A percentile compares a stretch with the other conserved stretches of the same genome.
Conservation (phyloP, 73 alveolate genomes). For the Paramecium pentaurelia region DNA sequence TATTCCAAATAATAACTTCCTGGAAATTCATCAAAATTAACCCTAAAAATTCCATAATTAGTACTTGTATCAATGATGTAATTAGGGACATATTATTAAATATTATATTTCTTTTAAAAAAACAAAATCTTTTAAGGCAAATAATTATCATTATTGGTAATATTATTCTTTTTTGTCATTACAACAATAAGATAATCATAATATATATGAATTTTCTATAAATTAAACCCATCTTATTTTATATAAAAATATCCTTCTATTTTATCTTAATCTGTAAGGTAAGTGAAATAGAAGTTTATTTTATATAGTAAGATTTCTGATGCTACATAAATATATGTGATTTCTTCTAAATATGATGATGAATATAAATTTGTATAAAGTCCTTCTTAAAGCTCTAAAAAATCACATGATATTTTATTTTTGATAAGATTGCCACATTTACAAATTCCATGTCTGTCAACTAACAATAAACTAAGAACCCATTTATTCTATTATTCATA, state of each 20-base stretch:
- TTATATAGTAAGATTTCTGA: neutral
- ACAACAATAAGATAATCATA: neutral
- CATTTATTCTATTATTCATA: neutral
- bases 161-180: neutral
- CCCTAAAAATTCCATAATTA: neutral
- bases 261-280: neutral
- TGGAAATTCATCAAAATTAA: neutral
- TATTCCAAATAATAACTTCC: neutral
- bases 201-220: neutral
- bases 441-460: neutral
- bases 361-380: neutral
- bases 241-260: neutral
- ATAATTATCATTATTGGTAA: neutral
- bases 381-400: neutral
- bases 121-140: neutral
- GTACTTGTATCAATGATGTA: neutral
- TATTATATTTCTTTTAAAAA: neutral
- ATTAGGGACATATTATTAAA: neutral
- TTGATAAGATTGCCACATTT: neutral
- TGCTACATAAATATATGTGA: neutral
- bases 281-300: neutral
- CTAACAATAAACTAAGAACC: neutral
- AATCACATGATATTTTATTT: neutral
- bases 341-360: neutral
- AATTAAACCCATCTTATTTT: neutral